Evolutionary conservation across 768 basidiomycete species (phyloP), one percentile per base, ranked within the genome.

Genomic region (Cubamyces sp.): DNA sequence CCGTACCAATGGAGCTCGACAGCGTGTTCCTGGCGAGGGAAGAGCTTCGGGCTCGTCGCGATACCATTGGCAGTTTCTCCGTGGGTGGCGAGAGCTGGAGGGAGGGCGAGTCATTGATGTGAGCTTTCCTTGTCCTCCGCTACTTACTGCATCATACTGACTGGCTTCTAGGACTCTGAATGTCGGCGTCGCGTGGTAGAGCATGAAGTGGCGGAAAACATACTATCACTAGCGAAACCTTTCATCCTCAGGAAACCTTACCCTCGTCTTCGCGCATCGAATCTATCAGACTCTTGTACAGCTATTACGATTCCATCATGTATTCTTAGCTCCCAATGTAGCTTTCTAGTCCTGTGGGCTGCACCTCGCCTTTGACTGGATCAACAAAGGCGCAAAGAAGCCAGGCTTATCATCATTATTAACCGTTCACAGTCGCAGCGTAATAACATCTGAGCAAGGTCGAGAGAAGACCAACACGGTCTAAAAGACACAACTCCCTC

Each of bases 101-200:
- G 14, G 66, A 62, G 30, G 64, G 63, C 51, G 55, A 60, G 53
- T 67, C 66, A 34, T 41, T 45, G n/a, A 43, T 57, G 64, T 66
- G 49, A 47, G 64, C 45, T 12, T 2, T 18, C 21, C 4, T 43
- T 1, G 5, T 51, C 18, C 3, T 18, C 16, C 2, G 25, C 9
- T 30, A 5, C 12, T n/a, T 48, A 12, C 16, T n/a, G 12, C 18
- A 21, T 30, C 18, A 25, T 21, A 21, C 48, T 28, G 51, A 53
- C 19, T 23, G 21, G 5, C 26, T 30, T 14, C 19, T 14, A 37
- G 50, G 30, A 62, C 49, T 30, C 26, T 62, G 14, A 62, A 49
- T n/a, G 54, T 62, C 18, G 61, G 61, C 15, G 49, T 62, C 12
- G 61, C 61, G 30, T 62, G 61, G 61, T 62, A 55, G 47, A 15